These are phyloP conservation scores for Kodamaea sp. DNA, from an alignment of 1,139 yeast species.

Conservation along the genomic window DNA sequence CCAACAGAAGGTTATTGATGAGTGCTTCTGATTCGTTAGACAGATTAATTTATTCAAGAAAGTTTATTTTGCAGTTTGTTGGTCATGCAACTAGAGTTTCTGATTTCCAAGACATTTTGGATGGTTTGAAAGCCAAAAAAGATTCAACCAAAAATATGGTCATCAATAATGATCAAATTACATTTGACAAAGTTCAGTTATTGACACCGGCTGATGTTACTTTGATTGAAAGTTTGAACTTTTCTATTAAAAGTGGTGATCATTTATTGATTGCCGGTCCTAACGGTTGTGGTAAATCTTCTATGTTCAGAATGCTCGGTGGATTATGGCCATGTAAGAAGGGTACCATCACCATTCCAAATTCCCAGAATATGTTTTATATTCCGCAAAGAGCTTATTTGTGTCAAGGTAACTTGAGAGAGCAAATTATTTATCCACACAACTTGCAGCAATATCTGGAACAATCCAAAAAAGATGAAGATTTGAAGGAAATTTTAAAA, in stretches of 20 bases:
- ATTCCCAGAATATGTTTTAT: slow-evolving; percentile 70
- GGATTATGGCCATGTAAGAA: slow-evolving; percentile 87
- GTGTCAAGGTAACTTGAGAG: slow-evolving; percentile 68
- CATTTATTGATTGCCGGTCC: slow-evolving; percentile 92
- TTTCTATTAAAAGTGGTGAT: slow-evolving; percentile 75
- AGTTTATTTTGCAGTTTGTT: slow-evolving; percentile 76
- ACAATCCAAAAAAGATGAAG: slow-evolving; percentile 53
- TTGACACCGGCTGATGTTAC: slow-evolving; percentile 83
- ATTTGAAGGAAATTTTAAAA: slow-evolving; percentile 58
- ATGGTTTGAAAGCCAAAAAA: slow-evolving; percentile 40
- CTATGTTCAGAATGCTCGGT: slow-evolving; percentile 83
- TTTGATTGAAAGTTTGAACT: slow-evolving; percentile 61
- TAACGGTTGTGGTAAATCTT: slow-evolving; percentile 93
- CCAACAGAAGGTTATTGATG: slow-evolving; percentile 81
- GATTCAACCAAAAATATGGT: slow-evolving; percentile 30
- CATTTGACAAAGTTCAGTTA: slow-evolving; percentile 70
- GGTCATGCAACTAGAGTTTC: slow-evolving; percentile 81
- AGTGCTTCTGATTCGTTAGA: slow-evolving; percentile 90
- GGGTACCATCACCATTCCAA: slow-evolving; percentile 64
- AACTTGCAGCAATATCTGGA: slow-evolving; percentile 54
- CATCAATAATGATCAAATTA: slow-evolving; percentile 58
- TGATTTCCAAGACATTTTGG: slow-evolving; percentile 64
- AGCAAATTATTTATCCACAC: slow-evolving; percentile 87
- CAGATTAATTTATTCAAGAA: slow-evolving; percentile 78
- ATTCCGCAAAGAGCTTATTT: slow-evolving; percentile 91